Evolutionary conservation across 805 yeast species (phyloP).

Genomic region (Wickerhamiella spandovensis): DNA sequence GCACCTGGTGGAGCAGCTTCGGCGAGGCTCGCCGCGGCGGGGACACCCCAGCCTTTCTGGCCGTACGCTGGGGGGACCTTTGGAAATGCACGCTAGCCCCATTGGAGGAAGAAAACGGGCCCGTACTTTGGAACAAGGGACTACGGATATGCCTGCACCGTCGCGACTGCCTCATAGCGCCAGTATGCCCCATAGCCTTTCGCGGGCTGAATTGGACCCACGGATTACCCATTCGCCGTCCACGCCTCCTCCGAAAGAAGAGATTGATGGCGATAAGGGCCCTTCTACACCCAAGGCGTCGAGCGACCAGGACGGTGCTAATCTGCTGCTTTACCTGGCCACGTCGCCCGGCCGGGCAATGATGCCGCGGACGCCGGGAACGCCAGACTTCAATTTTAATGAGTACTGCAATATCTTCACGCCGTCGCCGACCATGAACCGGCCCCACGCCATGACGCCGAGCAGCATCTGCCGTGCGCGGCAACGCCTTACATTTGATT

Average conservation of each 20-base stretch:
- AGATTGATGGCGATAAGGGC: neutral
- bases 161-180: neutral
- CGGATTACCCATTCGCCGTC: neutral
- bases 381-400: conserved; percentile 53
- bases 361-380: conserved; percentile 25
- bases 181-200: neutral
- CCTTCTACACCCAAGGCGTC: neutral
- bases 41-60: neutral
- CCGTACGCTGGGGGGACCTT: neutral
- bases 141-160: neutral
- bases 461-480: conserved; percentile 6
- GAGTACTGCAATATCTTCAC: conserved; percentile 72
- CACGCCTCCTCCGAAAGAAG: neutral
- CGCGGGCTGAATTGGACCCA: neutral
- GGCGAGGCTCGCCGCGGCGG: neutral
- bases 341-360: conserved; percentile 64
- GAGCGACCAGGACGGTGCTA: conserved; percentile 52
- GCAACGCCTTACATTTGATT: conserved; percentile 6
- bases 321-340: conserved; percentile 64
- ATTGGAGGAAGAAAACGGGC: neutral
- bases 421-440: conserved; percentile 34
- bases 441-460: conserved; percentile 3
- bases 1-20: neutral
- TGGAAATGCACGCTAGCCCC: neutral
- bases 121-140: neutral